These are phyloP conservation scores for Tylopilus subfusipes DNA, from an alignment of 768 basidiomycete genomes.

Conservation along the genomic window DNA sequence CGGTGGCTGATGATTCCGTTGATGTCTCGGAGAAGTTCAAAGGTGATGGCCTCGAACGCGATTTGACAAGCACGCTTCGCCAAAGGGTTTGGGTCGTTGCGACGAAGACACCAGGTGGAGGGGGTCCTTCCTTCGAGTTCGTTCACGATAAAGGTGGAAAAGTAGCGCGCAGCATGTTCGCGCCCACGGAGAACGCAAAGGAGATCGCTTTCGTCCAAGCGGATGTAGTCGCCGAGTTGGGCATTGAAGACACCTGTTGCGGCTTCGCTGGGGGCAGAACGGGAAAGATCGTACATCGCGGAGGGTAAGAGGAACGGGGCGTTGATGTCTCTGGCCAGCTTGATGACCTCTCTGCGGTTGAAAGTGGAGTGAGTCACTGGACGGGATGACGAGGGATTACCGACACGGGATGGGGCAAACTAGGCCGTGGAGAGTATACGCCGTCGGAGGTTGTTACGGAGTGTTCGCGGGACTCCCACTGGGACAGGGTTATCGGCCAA, in stretches of 20 bases:
- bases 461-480: conserved; percentile 70
- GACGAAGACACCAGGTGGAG: conserved; percentile 46
- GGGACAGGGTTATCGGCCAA: conserved; percentile 61
- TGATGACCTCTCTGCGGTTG: conserved; percentile 55
- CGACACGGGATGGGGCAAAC: conserved; percentile 67
- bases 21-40: conserved; percentile 69
- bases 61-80: conserved; percentile 59
- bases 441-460: conserved; percentile 48
- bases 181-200: conserved; percentile 62
- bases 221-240: conserved; percentile 38
- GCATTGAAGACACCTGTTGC: conserved; percentile 47
- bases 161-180: conserved; percentile 68
- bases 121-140: conserved; percentile 65
- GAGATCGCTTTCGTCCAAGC: conserved; percentile 48
- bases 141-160: conserved; percentile 74
- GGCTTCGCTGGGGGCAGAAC: conserved; percentile 59
- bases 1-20: conserved; percentile 65
- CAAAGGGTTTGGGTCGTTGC: conserved; percentile 43
- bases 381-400: conserved; percentile 22
- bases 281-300: conserved; percentile 79
- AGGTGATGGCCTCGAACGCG: conserved; percentile 71
- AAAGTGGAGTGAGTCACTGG: conserved; percentile 5
- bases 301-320: conserved; percentile 62
- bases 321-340: conserved; percentile 55
- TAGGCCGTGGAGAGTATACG: conserved; percentile 51